Conservation (phyloP, 2,329 filamentous ascomycete species). For the Aspergillus pseudonomiae region DNA sequence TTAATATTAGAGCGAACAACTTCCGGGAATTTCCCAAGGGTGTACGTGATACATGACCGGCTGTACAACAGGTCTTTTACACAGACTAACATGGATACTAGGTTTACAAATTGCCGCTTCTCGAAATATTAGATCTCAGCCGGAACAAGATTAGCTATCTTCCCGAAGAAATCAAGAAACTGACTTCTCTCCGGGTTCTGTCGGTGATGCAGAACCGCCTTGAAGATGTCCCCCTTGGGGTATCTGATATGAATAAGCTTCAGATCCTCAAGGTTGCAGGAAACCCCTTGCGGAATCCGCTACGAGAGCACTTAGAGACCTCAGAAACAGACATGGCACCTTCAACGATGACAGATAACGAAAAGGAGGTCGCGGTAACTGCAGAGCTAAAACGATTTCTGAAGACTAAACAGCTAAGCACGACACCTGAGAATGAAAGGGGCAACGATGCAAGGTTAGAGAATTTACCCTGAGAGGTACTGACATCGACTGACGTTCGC, state of each 20-base stretch:
- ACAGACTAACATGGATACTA: constrained; percentile 44
- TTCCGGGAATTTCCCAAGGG: constrained; percentile 65
- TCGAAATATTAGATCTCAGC: constrained; percentile 92
- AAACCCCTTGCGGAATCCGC: constrained; percentile 81
- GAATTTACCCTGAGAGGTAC: background rate
- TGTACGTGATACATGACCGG: constrained; percentile 48
- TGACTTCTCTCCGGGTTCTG: constrained; percentile 85
- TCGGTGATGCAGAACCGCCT: constrained; percentile 87
- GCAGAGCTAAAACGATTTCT: constrained; percentile 63
- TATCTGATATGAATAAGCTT: constrained; percentile 87
- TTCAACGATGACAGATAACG: constrained; percentile 58
- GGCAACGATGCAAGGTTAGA: constrained; percentile 48
- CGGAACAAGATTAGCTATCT: constrained; percentile 80
- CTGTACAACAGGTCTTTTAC: background rate
- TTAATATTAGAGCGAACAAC: constrained; percentile 54
- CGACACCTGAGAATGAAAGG: constrained; percentile 48
- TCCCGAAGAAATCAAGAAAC: constrained; percentile 75
- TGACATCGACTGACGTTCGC: constrained; percentile 16
- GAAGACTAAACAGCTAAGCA: constrained; percentile 47
- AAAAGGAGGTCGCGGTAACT: constrained; percentile 63
- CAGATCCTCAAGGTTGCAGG: constrained; percentile 88
- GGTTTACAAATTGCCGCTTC: constrained; percentile 81
- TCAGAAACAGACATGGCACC: constrained; percentile 67
- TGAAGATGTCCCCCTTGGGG: constrained; percentile 76
- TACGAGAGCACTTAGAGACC: constrained; percentile 67